Base-by-base conservation (phyloP, 2,329 filamentous ascomycete genomes). In the Ceratocystis cubensis region DNA sequence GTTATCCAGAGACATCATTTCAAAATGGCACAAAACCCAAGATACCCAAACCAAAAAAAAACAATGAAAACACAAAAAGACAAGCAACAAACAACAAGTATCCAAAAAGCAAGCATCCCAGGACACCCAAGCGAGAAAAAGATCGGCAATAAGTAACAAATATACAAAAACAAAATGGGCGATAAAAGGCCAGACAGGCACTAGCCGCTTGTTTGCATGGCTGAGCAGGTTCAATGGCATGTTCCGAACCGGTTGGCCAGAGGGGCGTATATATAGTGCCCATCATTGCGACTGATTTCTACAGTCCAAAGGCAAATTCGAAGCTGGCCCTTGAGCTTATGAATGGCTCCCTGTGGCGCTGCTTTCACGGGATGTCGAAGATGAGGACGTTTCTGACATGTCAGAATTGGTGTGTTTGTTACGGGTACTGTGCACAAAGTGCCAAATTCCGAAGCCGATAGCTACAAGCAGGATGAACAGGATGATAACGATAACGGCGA, bases 401-500 rank as follows among this genome's bases (percentile, higher is more conserved):
- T 17, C 50, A n/a, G 53, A 46, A 17, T 57, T 44, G 15, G 53
- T 61, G 30, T 46, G 53, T 2, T 25, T 15, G 41, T 71, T 71
- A 50, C 81, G 75, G 22, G 80, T 82, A 33, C 79, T 74, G 70
- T 79, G 78, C 63, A 87, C 84, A 7, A 87, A 75, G 68, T 80
- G 78, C 76, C 83, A 86, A 74, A 87, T 87, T 69, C 82, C 84
- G 71, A 86, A 86, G 6, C 82, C 80, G 66, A 87, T 82, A 68
- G 77, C 76, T 65, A 83, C 82, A 61, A 87, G 80, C 62, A 87
- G 75, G 72, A 84, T 74, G 76, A 87, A 87, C 71, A 87, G 80
- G 66, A 87, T 74, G 74, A 87, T 86, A 75, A 87, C 82, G 73
- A 87, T 87, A 74, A 87, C 79, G 71, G 84, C 84, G 74, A 87